These are phyloP conservation scores for Scedosporium dehoogii DNA, from an alignment of 2,329 filamentous ascomycete species.

Conservation along the genomic window DNA sequence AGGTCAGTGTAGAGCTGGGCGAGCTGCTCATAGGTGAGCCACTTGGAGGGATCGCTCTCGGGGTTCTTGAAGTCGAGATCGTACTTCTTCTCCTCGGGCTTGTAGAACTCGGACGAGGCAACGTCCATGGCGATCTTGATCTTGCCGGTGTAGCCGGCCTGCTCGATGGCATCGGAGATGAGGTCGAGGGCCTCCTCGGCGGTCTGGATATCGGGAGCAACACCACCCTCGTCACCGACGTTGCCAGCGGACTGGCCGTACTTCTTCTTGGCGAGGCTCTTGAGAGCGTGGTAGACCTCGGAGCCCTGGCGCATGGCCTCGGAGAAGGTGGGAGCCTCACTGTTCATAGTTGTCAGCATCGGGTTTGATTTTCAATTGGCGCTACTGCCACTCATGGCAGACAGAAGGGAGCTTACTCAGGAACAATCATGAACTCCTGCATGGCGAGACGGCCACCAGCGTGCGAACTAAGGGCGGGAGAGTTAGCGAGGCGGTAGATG, in stretches of 20 bases:
- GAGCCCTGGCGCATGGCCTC: conserved; percentile 94
- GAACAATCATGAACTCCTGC: conserved; percentile 96
- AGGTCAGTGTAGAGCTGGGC: conserved; percentile 84
- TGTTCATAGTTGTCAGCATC: conserved; percentile 22
- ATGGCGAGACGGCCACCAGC: conserved; percentile 92
- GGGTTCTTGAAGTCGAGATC: conserved; percentile 99
- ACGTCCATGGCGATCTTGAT: conserved; percentile 99
- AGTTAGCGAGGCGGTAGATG: too few relatives aligned
- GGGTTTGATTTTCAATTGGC: too few relatives aligned
- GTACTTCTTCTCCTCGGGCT: conserved; percentile 95
- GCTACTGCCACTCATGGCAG: too few relatives aligned
- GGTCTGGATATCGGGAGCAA: conserved; percentile 96
- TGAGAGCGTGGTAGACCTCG: conserved; percentile 98
- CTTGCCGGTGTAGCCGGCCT: conserved; percentile 90
- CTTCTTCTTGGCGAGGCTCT: conserved; percentile 96
- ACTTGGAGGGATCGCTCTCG: conserved; percentile 89
- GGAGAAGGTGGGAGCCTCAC: conserved; percentile 77
- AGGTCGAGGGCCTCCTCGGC: conserved; percentile 94
- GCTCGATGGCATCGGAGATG: conserved; percentile 87
- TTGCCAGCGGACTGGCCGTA: conserved; percentile 98
- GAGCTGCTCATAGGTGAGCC: conserved; percentile 97
- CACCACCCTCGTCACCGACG: conserved; percentile 98
- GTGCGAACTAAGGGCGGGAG: conserved; percentile 57
- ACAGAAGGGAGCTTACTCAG: conserved; percentile 45
- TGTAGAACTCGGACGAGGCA: conserved; percentile 99